Base-by-base conservation (phyloP, 176 grass and related monocot genomes). In the Puccinellia tenuiflora region DNA sequence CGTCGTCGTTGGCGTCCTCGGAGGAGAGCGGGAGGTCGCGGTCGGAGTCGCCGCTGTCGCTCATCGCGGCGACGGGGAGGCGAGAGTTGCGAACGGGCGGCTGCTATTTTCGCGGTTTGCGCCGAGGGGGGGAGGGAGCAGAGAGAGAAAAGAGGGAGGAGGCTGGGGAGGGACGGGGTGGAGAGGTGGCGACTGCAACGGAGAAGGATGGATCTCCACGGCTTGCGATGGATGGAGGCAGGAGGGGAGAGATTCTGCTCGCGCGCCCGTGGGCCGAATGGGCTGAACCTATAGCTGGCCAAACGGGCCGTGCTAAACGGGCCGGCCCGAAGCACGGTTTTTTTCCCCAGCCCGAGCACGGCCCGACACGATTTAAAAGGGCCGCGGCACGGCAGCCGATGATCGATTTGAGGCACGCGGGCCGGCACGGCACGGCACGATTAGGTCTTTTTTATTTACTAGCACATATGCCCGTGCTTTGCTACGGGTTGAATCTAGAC, bases 51-150 rank as follows among this genome's bases (percentile, higher is more conserved):
- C 47, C 74, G 68, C 68, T 76, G 86, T 76, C 89, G 74, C 75
- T 90, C 88, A 90, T 90, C 88, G 84, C 73, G 66, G 80, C 68
- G 12, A 40, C 63, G 34, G 17, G 21, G 20, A 12, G 18, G 43
- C 33, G 38, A 34, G 40, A 66, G 76, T 84, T 78, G 53, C 52
- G 70, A 73, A 85, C 78, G 82, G 56, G 73, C 81, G 81, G 82
- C 85, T 77, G 82, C 78, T 88, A 89, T 91, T 85, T 88, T 91
- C 85, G 85, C 82, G 89, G 70, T 81, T 81, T 84, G 78, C 66
- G 85, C 66, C 85, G 70, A 73, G 84, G 9, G 67, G 24, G 37
- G 63, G 55, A 78, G 81, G 14, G 13, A 46, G 68, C 38, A 15
- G 39, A 9, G 59, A 12, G 76, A 45, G 48, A 37, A 21, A 22